Percentiles rank a stretch among this genome's conserved stretches.
These are phyloP conservation scores for Obelidium mucronatum DNA, from an alignment of 192 early-diverging fungal species.

Conservation along the genomic window DNA sequence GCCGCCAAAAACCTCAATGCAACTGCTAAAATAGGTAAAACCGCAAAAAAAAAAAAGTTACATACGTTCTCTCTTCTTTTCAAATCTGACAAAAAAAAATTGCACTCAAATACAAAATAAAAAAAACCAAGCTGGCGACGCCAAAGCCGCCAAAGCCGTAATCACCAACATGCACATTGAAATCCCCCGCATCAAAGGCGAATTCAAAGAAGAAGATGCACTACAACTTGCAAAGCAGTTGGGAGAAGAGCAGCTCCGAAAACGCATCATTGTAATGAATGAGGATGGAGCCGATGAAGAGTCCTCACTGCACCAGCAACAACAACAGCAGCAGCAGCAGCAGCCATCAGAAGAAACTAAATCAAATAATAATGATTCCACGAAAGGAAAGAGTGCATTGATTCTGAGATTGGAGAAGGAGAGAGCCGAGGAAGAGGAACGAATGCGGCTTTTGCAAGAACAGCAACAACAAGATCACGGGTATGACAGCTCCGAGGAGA, in stretches of 20 bases:
- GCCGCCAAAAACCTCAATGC: conserved; percentile 31
- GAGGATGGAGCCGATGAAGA: not conserved
- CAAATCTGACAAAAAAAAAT: not conserved
- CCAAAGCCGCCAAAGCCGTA: conserved; percentile 14
- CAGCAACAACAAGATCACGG: not conserved
- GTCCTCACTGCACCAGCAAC: not conserved
- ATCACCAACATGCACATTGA: not conserved
- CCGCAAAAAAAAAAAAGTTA: conserved; percentile 4
- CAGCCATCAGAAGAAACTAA: not conserved
- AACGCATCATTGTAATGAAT: conserved; percentile 20
- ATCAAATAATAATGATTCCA: not conserved
- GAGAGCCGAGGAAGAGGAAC: not conserved
- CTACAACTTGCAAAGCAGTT: conserved; percentile 5
- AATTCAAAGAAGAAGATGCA: conserved; percentile 27
- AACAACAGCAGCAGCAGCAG: not conserved
- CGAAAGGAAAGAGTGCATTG: conserved; percentile 10
- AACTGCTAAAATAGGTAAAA: conserved; percentile 28
- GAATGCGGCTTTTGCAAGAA: not conserved
- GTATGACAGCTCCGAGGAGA: not conserved
- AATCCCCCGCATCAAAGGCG: conserved; percentile 1
- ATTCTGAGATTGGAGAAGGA: conserved; percentile 1
- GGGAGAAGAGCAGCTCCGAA: conserved; percentile 11
- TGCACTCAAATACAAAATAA: not conserved
- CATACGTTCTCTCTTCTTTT: not conserved
- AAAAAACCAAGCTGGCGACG: conserved; percentile 15